phyloP scores from a whole-genome alignment of 2,329 filamentous ascomycete species.

The Xylaria sp. region DNA sequence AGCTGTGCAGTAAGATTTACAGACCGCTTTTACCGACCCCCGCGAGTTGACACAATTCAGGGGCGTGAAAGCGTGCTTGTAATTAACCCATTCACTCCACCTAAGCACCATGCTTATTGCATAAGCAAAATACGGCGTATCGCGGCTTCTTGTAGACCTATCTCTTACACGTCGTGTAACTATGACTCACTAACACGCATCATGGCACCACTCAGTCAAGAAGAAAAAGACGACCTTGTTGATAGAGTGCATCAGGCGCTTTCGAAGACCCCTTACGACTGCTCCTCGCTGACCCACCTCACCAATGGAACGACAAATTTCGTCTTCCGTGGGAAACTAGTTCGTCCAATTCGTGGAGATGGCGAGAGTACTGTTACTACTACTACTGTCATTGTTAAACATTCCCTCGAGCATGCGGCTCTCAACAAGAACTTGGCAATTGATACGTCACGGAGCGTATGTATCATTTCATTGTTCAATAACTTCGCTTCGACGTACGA shows the following conservation, averaged over 20 bases:
- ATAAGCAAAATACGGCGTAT: neutral
- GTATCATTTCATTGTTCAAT: neutral
- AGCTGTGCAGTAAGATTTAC: neutral
- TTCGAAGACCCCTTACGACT: slow-evolving; percentile 46
- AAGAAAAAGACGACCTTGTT: slow-evolving; percentile 11
- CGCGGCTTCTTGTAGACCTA: neutral
- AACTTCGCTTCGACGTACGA: neutral
- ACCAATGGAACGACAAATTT: slow-evolving; percentile 56
- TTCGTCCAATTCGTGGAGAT: slow-evolving; percentile 43
- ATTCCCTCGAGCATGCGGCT: slow-evolving; percentile 50
- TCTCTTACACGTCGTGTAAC: neutral
- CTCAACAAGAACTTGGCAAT: slow-evolving; percentile 52
- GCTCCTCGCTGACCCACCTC: slow-evolving; percentile 50
- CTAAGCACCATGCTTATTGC: neutral
- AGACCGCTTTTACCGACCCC: neutral
- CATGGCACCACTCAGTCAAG: slow-evolving; percentile 16
- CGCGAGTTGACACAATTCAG: slow-evolving; percentile 3
- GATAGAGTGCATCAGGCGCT: slow-evolving; percentile 16
- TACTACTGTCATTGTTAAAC: slow-evolving; percentile 53
- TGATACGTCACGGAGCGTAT: slow-evolving; percentile 48
- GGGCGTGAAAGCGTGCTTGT: neutral
- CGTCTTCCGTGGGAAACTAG: slow-evolving; percentile 54
- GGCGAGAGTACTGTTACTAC: neutral
- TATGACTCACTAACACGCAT: neutral
- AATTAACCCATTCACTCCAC: neutral